These are phyloP conservation scores for Huntiella bhutanensis DNA, from an alignment of 2,329 filamentous ascomycete species.

Conservation along the genomic window DNA sequence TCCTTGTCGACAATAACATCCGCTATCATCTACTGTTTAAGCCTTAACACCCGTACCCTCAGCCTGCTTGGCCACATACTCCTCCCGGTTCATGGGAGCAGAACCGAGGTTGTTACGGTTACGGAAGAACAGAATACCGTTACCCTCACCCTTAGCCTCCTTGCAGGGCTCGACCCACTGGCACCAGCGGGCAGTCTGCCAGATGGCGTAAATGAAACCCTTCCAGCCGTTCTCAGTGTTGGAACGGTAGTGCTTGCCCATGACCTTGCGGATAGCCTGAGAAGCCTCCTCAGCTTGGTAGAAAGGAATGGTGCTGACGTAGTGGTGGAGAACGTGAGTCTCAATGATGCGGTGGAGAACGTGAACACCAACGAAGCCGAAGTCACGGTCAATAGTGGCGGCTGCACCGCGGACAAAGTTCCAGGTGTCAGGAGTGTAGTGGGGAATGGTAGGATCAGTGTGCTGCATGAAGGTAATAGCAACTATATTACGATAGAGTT, in stretches of 20 bases:
- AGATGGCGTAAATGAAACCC: constrained; percentile 75
- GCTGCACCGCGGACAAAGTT: constrained; percentile 85
- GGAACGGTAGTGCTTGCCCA: constrained; percentile 87
- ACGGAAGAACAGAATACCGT: constrained; percentile 82
- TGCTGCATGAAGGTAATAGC: constrained; percentile 96
- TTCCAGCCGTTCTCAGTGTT: constrained; percentile 57
- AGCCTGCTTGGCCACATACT: background rate
- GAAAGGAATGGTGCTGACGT: constrained; percentile 73
- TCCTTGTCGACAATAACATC: too few species aligned
- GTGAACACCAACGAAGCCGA: constrained; percentile 82
- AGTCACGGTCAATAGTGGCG: constrained; percentile 91
- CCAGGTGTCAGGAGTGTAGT: constrained; percentile 77
- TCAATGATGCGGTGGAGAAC: constrained; percentile 93
- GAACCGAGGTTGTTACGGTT: constrained; percentile 78
- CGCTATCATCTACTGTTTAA: background rate
- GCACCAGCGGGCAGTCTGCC: constrained; percentile 65
- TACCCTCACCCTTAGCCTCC: constrained; percentile 59
- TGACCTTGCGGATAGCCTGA: constrained; percentile 83
- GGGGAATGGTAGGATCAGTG: constrained; percentile 82
- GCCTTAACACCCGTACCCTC: constrained; percentile 4
- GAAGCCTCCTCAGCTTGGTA: constrained; percentile 90
- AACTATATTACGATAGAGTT: constrained; percentile 31
- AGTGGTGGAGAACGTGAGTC: constrained; percentile 96
- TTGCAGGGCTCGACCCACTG: constrained; percentile 93
- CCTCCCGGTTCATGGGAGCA: constrained; percentile 15